Evolutionary conservation across 129 eudicot species (phyloP).

Genomic region (Scalesia atractyloides): DNA sequence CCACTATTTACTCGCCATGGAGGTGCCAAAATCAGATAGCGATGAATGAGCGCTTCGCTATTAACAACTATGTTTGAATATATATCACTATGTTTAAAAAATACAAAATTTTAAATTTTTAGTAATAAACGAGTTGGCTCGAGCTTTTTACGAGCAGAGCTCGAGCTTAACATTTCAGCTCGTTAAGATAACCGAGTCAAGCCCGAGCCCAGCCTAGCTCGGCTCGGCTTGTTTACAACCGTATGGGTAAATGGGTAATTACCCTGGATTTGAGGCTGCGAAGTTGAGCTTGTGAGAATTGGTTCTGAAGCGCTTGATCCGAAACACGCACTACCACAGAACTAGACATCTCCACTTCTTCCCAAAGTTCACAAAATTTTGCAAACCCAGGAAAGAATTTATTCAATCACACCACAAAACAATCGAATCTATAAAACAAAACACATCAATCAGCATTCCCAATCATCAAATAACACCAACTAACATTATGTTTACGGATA

Average conservation of each 20-base stretch:
- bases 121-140: too few relatives aligned
- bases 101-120: too few relatives aligned
- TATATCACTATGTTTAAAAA: too few relatives aligned
- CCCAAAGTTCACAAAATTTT: constrained; percentile 46
- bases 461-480: constrained; percentile 12
- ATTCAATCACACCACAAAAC: constrained; percentile 27
- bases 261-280: constrained; percentile 78
- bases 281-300: constrained; percentile 89
- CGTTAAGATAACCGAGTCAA: too few relatives aligned
- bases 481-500: background rate
- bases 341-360: constrained; percentile 66
- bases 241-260: background rate
- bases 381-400: constrained; percentile 45
- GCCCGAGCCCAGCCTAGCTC: too few relatives aligned
- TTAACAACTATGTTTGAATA: too few relatives aligned
- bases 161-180: too few relatives aligned
- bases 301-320: constrained; percentile 87
- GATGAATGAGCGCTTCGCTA: too few relatives aligned
- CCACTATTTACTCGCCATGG: too few relatives aligned
- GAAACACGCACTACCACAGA: constrained; percentile 78
- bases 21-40: too few relatives aligned
- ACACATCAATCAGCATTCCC: constrained; percentile 19
- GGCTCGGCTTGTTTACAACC: too few relatives aligned
- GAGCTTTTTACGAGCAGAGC: too few relatives aligned
- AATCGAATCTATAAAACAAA: constrained; percentile 20